A percentile compares a stretch with the other conserved stretches of the same genome.
These are phyloP conservation scores for Zygotorulaspora florentina DNA, from an alignment of 805 yeast species.

Conservation along the genomic window DNA sequence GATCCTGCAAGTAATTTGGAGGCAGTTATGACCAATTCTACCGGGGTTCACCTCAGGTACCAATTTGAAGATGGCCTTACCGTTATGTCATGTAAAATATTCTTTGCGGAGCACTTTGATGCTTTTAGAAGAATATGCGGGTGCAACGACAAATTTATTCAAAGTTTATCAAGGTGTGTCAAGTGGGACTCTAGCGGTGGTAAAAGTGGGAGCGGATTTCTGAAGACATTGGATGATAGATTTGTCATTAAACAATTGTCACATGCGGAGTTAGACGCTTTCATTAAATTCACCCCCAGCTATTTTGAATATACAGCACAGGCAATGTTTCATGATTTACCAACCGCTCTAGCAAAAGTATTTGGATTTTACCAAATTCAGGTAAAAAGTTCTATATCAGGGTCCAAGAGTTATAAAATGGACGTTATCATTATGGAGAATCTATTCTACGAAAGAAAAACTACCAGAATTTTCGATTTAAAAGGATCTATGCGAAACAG, in stretches of 20 bases:
- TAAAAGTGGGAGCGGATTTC: slow-evolving; percentile 89
- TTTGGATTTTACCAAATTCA: slow-evolving; percentile 95
- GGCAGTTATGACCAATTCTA: slow-evolving; percentile 66
- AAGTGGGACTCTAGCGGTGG: slow-evolving; percentile 98
- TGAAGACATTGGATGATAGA: slow-evolving; percentile 87
- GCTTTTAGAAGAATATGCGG: slow-evolving; percentile 87
- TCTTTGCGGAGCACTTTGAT: slow-evolving; percentile 94
- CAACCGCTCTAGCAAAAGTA: slow-evolving; percentile 90
- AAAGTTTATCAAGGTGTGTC: slow-evolving; percentile 86
- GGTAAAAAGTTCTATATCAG: slow-evolving; percentile 71
- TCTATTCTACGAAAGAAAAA: slow-evolving; percentile 76
- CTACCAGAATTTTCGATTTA: slow-evolving; percentile 84
- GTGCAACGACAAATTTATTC: slow-evolving; percentile 67
- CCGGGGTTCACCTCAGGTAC: slow-evolving; percentile 86
- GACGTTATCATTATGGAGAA: slow-evolving; percentile 96
- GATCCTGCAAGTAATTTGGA: slow-evolving; percentile 43
- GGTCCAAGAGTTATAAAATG: slow-evolving; percentile 68
- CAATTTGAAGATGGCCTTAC: slow-evolving; percentile 86
- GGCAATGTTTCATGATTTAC: slow-evolving; percentile 89
- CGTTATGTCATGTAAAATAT: slow-evolving; percentile 83
- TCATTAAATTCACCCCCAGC: slow-evolving; percentile 92
- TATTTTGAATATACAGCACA: slow-evolving; percentile 95
- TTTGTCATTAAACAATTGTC: slow-evolving; percentile 86
- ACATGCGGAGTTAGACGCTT: slow-evolving; percentile 85
- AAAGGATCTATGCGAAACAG: slow-evolving; percentile 98